Evolutionary conservation across 805 yeast genomes (phyloP).

Genomic region (Saccharomycopsis fibuligera): DNA sequence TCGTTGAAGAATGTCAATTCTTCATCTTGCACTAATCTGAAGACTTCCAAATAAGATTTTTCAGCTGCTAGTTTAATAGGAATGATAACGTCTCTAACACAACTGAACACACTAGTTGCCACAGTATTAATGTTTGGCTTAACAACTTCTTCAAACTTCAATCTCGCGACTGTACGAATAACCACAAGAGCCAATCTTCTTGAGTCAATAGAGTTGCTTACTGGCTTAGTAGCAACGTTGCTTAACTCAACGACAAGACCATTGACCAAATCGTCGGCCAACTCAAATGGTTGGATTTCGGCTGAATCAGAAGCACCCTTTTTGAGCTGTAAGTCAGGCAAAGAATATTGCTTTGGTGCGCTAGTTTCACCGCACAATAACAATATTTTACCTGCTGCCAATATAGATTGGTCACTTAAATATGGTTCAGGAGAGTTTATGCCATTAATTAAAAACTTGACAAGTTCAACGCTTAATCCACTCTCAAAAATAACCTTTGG

Average conservation of each 20-base stretch:
- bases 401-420: constrained; percentile 66
- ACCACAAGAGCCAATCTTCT: constrained; percentile 75
- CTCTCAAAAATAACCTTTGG: constrained; percentile 55
- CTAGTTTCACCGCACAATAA: constrained; percentile 42
- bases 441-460: constrained; percentile 41
- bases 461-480: constrained; percentile 45
- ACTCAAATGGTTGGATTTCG: constrained; percentile 28
- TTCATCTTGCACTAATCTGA: constrained; percentile 65
- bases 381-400: constrained; percentile 77
- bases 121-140: constrained; percentile 48
- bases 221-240: constrained; percentile 44
- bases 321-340: constrained; percentile 21
- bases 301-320: constrained; percentile 22
- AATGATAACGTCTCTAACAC: constrained; percentile 81
- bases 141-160: constrained; percentile 44
- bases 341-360: constrained; percentile 27
- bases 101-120: constrained; percentile 69
- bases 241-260: constrained; percentile 47
- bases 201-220: constrained; percentile 61
- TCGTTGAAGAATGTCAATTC: constrained; percentile 43
- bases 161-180: constrained; percentile 65
- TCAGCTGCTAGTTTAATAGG: constrained; percentile 95
- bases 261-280: constrained; percentile 37
- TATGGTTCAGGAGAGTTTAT: constrained; percentile 38
- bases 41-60: constrained; percentile 71